Evolutionary conservation across 306 rosid genomes (phyloP), one percentile per base, ranked within the genome.

Genomic region (Acacia confusa): DNA sequence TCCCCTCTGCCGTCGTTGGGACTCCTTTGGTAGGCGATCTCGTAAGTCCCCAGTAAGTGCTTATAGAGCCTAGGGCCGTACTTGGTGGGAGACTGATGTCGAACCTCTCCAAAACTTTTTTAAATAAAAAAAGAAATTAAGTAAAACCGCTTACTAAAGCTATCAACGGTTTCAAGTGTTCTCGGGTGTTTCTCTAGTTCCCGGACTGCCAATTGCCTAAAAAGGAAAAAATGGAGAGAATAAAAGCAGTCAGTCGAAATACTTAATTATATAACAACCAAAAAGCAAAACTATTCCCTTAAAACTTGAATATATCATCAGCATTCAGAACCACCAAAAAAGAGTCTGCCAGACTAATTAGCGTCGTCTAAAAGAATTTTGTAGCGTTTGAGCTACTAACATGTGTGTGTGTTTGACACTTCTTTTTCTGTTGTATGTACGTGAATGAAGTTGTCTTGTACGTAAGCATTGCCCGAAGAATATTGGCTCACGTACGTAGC

Each of bases 351-450:
- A 52, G 20, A 50, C n/a, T 16, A 17, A 50, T 14, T 9, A 58
- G 32, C 32, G 13, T 55, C 82, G 64, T 24, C 28, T 70, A 30
- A 79, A 57, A 70, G 70, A 66, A 45, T 79, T 38, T 55, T 79
- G 82, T 55, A 77, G 82, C 1, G 34, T 79, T 67, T 78, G 75
- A 78, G 48, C 16, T 7, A 12, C 12, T 4, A 4, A 13, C 27
- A 14, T 58, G 15, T 25, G 0, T 53, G 15, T 58, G 24, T 58
- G 16, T 58, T 9, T 22, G 64, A 4, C 30, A 57, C 7, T 9
- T 22, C 30, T 22, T 15, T 57, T 7, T n/a, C 28, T 57, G 30
- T 22, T 57, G 9, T 9, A 55, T 20, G 13, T 45, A 15, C 6
- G 3, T n/a, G 63, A 55, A 9, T 55, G n/a, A 55, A 55, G 3